These are phyloP conservation scores for Beta vulgaris DNA, from an alignment of 148 eudicot genomes.

Conservation along the genomic window DNA sequence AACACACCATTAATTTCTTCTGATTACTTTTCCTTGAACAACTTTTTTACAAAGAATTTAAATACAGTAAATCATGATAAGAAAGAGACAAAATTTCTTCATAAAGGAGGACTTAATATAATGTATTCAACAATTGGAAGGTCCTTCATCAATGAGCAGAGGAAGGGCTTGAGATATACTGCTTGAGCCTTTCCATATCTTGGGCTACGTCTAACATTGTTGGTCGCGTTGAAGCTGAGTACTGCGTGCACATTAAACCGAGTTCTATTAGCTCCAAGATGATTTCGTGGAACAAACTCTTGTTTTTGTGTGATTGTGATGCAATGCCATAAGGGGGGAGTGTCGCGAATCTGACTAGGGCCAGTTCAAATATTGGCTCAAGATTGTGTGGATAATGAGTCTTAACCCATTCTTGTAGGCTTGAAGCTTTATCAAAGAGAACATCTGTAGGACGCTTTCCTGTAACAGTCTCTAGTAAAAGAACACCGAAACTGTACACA, in stretches of 20 bases:
- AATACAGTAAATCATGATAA: constrained; percentile 2
- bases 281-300: constrained; percentile 42
- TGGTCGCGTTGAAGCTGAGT: constrained; percentile 58
- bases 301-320: constrained; percentile 9
- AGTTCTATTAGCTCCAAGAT: constrained; percentile 70
- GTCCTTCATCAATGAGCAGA: constrained; percentile 28
- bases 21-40: not conserved
- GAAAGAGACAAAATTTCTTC: not conserved
- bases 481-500: constrained; percentile 77
- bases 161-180: constrained; percentile 39
- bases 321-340: constrained; percentile 25
- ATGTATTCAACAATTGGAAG: constrained; percentile 5
- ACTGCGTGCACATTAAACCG: constrained; percentile 69
- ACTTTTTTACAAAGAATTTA: not conserved
- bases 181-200: constrained; percentile 59
- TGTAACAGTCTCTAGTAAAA: constrained; percentile 60
- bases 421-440: constrained; percentile 53
- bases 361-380: constrained; percentile 48
- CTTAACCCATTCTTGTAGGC: constrained; percentile 75
- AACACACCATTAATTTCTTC: no score
- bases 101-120: not conserved
- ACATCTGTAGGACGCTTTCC: constrained; percentile 80
- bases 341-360: constrained; percentile 35
- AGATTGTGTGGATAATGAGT: constrained; percentile 58
- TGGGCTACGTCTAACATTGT: constrained; percentile 72